Evolutionary conservation across 257 asterid genomes (phyloP).

Genomic region (Scutellaria galericulata): DNA sequence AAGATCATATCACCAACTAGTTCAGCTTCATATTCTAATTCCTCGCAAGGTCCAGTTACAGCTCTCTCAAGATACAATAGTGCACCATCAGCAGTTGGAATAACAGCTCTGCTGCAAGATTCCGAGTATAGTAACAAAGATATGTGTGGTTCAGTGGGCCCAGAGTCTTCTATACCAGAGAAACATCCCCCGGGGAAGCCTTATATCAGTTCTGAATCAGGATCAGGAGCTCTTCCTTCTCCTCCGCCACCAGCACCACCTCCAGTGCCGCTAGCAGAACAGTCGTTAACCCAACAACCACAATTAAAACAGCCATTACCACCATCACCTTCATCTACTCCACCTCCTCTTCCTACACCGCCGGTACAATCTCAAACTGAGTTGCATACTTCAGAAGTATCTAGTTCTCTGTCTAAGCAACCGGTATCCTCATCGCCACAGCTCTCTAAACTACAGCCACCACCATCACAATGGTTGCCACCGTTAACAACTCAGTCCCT

Average conservation of each 20-base stretch:
- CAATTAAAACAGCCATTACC: conserved; percentile 10
- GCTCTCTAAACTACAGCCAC: not conserved
- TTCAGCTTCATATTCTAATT: conserved; percentile 37
- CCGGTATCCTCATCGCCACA: not conserved
- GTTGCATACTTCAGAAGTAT: not conserved
- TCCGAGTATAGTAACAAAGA: conserved; percentile 38
- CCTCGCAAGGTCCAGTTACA: conserved; percentile 44
- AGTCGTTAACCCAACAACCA: not conserved
- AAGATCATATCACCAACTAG: conserved; percentile 45
- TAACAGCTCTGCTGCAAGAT: conserved; percentile 64
- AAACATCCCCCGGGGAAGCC: conserved; percentile 23
- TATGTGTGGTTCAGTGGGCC: conserved; percentile 31
- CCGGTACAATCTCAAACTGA: not conserved
- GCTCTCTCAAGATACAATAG: conserved; percentile 53
- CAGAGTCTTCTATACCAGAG: conserved; percentile 39
- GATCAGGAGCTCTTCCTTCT: conserved; percentile 27
- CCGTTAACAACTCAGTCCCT: not conserved
- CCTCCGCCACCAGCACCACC: conserved; percentile 36
- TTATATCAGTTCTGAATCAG: conserved; percentile 30
- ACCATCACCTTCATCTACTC: conserved; percentile 1
- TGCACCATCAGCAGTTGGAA: conserved; percentile 64
- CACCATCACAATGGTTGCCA: conserved; percentile 1
- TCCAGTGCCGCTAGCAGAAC: conserved; percentile 12
- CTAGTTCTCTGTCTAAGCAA: not conserved
- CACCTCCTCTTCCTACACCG: conserved; percentile 27